phyloP scores from a whole-genome alignment of 768 basidiomycete species.

The Suillus cothurnatus region DNA sequence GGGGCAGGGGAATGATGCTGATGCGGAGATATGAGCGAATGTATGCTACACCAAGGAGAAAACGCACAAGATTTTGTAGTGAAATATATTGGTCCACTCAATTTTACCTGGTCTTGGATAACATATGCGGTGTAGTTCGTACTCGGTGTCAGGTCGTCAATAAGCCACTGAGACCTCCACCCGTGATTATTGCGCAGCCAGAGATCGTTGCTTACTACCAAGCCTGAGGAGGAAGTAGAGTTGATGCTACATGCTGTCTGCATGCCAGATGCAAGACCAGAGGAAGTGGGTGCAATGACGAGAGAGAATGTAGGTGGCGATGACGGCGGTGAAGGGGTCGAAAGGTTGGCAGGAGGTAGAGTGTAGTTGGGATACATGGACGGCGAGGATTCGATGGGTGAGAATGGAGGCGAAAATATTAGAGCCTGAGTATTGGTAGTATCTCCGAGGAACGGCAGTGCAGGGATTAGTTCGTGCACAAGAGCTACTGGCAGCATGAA shows the following conservation, averaged over 20 bases:
- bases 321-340: constrained; percentile 44
- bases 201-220: constrained; percentile 44
- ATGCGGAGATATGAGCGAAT: constrained; percentile 1
- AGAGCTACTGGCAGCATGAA: constrained; percentile 38
- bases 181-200: constrained; percentile 63
- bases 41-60: background rate
- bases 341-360: constrained; percentile 58
- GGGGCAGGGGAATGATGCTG: constrained; percentile 69
- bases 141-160: constrained; percentile 56
- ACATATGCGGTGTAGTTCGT: constrained; percentile 84
- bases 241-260: constrained; percentile 65
- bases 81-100: constrained; percentile 72
- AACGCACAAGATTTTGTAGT: constrained; percentile 59
- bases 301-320: constrained; percentile 54
- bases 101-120: constrained; percentile 53
- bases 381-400: constrained; percentile 25
- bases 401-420: constrained; percentile 66
- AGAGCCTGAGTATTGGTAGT: constrained; percentile 73
- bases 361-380: constrained; percentile 79
- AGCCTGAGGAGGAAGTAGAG: constrained; percentile 38
- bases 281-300: constrained; percentile 53
- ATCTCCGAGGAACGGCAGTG: constrained; percentile 66
- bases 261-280: constrained; percentile 43
- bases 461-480: constrained; percentile 46
- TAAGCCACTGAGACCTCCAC: constrained; percentile 69